These are phyloP conservation scores for Xylariomycetidae sp. DNA, from an alignment of 2,329 filamentous ascomycete genomes.

Conservation along the genomic window DNA sequence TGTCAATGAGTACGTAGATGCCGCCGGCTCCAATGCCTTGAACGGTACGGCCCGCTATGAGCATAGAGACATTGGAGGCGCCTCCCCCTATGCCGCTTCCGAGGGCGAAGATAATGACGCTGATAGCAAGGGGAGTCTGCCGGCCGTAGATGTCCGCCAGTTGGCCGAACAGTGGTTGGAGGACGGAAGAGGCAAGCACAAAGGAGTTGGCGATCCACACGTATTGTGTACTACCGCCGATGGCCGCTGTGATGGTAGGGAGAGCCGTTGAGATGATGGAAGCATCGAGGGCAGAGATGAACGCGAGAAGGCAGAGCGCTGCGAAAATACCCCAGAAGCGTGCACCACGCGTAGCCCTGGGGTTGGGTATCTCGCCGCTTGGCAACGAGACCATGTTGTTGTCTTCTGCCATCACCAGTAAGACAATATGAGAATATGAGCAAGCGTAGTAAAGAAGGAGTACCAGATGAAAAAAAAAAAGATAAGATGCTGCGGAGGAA, in stretches of 20 bases:
- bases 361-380: no score
- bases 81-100: conserved; percentile 41
- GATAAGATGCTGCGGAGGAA: no score
- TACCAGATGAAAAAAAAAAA: no score
- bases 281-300: conserved; percentile 3
- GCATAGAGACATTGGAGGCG: conserved; percentile 28
- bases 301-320: background rate
- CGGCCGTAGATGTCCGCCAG: conserved; percentile 41
- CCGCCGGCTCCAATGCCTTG: conserved; percentile 34
- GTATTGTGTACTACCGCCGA: conserved; percentile 5
- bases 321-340: background rate
- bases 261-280: conserved; percentile 6
- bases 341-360: no score
- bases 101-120: conserved; percentile 36
- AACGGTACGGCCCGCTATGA: conserved; percentile 34
- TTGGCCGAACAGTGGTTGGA: conserved; percentile 41
- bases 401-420: no score
- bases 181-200: conserved; percentile 24
- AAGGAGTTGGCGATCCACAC: conserved; percentile 8
- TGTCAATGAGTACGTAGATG: conserved; percentile 34
- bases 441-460: no score
- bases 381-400: no score
- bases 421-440: no score
- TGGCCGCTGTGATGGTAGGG: conserved; percentile 4
- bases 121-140: conserved; percentile 26